phyloP scores from a whole-genome alignment of 2,329 filamentous ascomycete species.

The Graphilbum ipis-grandicollis region DNA sequence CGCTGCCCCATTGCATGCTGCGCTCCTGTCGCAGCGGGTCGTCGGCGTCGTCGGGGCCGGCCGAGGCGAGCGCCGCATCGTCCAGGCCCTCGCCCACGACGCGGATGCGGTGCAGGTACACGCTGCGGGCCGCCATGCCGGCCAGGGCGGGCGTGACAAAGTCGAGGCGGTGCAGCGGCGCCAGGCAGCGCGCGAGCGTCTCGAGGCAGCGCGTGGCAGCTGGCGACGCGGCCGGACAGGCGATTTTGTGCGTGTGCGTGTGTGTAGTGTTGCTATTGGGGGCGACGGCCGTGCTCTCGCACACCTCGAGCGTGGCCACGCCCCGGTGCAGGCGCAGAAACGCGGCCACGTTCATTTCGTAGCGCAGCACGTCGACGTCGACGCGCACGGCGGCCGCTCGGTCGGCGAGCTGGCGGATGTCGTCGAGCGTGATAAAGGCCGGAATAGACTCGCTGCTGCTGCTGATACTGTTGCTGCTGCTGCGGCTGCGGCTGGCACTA shows the following conservation, averaged over 20 bases:
- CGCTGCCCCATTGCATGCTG: constrained; percentile 88
- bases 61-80: background rate
- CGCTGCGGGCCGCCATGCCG: constrained; percentile 64
- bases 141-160: constrained; percentile 77
- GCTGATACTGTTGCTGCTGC: background rate
- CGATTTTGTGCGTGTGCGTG: no score
- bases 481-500: background rate
- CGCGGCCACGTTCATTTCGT: constrained; percentile 72
- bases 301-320: no score
- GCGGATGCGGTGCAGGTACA: constrained; percentile 70
- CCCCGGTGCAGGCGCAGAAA: constrained; percentile 81
- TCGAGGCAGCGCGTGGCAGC: constrained; percentile 63
- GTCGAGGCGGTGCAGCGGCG: constrained; percentile 61
- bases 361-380: constrained; percentile 63
- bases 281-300: no score
- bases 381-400: constrained; percentile 41
- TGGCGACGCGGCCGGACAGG: no score
- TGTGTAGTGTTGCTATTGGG: no score
- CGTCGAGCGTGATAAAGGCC: constrained; percentile 17
- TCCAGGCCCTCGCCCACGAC: constrained; percentile 37
- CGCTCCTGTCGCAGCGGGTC: constrained; percentile 41
- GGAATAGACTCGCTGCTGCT: background rate
- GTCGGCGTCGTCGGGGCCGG: background rate
- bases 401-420: constrained; percentile 43
- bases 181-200: constrained; percentile 52